Evolutionary conservation across 345 rosid genomes (phyloP), one percentile per base, ranked within the genome.

Genomic region (Sisymbrium altissimum): DNA sequence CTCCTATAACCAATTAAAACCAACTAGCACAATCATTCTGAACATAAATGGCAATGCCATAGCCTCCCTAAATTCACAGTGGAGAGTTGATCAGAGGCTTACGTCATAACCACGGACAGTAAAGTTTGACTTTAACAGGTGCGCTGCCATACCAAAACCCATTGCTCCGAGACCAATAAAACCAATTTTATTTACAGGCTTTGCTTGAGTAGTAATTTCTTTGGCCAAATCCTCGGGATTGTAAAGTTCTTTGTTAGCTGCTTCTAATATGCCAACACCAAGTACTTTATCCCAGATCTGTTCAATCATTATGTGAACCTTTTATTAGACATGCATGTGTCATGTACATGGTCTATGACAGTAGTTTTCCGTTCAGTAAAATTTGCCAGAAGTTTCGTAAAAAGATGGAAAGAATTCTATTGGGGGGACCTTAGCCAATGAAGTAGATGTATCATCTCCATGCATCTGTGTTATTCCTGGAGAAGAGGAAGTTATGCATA

Each of bases 81-180:
- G 18, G 30, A 63, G 66, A 62, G 18, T 65, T 49, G 7, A 29
- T 62, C 38, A 61, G 63, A 78, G 53, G 79, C 79, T 88, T 89
- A 94, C 98, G 70, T 94, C 98, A 73, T 66, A 94, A 82, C 98
- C 98, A 74, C 83, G 15, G 38, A 94, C 95, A 52, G 67, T 57
- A 77, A 81, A 94, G 3, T 88, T 86, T 17, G 89, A 84, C 68
- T 85, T 89, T 74, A 91, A 70, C 67, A 94, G 82, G 56, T 91
- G 87, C 53, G 90, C 78, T 79, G 98, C 98, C 98, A 93, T 91
- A 76, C 96, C 98, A 80, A 91, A 89, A 56, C 98, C 98, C 98
- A 93, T 93, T 84, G 97, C 98, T 71, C 98, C 98, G 52, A 94
- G 98, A 60, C 98, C 98, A 80, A 94, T 86, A 75, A 91, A 94